Evolutionary conservation across 2,329 filamentous ascomycete genomes (phyloP).

Genomic region (Neofusicoccum sp.): DNA sequence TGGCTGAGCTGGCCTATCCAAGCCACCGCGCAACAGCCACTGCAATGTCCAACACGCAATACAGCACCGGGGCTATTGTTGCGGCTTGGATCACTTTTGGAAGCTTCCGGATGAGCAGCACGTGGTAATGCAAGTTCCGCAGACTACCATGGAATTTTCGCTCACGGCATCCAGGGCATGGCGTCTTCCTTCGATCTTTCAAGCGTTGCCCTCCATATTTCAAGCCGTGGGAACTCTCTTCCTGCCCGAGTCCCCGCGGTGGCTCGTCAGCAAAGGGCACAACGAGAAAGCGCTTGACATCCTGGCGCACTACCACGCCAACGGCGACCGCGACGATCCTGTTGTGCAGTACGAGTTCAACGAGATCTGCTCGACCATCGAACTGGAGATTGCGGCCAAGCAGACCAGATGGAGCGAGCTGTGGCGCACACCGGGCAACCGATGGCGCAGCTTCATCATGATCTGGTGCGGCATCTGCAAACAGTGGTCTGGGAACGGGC

Average conservation of each 20-base stretch:
- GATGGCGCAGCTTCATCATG: slow-evolving; percentile 56
- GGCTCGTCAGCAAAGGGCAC: slow-evolving; percentile 65
- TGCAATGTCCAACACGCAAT: slow-evolving; percentile 15
- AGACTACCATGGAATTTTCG: neutral
- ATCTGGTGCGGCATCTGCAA: slow-evolving; percentile 58
- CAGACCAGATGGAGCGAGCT: slow-evolving; percentile 15
- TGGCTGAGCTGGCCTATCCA: slow-evolving; percentile 16
- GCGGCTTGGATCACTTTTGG: slow-evolving; percentile 52
- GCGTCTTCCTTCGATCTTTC: slow-evolving; percentile 42
- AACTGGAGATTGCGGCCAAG: slow-evolving; percentile 51
- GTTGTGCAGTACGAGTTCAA: slow-evolving; percentile 68
- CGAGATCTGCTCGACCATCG: slow-evolving; percentile 67
- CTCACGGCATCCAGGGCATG: slow-evolving; percentile 28
- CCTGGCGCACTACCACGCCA: slow-evolving; percentile 65
- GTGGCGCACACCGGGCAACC: slow-evolving; percentile 46
- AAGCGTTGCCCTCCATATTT: slow-evolving; percentile 39
- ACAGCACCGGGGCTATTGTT: slow-evolving; percentile 41
- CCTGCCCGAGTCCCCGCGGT: slow-evolving; percentile 68
- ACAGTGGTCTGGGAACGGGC: slow-evolving; percentile 60
- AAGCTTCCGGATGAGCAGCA: slow-evolving; percentile 43
- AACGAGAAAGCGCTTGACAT: slow-evolving; percentile 64
- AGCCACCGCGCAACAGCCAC: slow-evolving; percentile 15
- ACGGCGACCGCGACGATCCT: slow-evolving; percentile 60
- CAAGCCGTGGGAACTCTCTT: slow-evolving; percentile 36
- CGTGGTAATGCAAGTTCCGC: slow-evolving; percentile 31